Evolutionary conservation across 306 rosid genomes (phyloP), one percentile per base, ranked within the genome.

Genomic region (Glycine latifolia): DNA sequence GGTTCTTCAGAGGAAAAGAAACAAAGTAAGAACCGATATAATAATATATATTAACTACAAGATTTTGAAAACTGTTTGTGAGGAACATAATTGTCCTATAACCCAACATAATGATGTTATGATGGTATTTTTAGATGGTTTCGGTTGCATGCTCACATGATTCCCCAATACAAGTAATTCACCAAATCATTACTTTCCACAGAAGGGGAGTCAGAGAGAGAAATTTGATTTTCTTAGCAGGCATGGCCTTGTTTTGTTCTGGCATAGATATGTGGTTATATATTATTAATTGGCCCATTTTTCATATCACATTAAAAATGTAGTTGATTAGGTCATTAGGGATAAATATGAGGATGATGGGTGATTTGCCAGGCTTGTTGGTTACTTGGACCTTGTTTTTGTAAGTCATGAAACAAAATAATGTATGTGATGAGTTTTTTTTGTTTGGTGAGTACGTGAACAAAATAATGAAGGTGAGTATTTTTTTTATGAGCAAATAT

Each of bases 231-330:
- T 79, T 68, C 54, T 50, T 60, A 48, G 6, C 6, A 85, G 15
- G 82, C 83, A 89, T 87, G 91, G 87, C 89, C 87, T 63, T 26
- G 72, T 71, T 87, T 88, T 89, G 91, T 86, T 83, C 75, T 79
- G 72, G 72, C 84, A 68, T 76, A 70, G 20, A n/a, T 48, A 72
- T 41, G 16, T 41, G 63, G 33, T 54, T 78, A 77, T 58, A 71
- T 26, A 73, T 26, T 71, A 76, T 31, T 53, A 71, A 65, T 73
- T 73, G 14, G 44, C 82, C 73, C 7, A 55, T 75, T 83, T 65
- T 46, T 59, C 1, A 26, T 26, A 67, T 56, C 67, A 9, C 68
- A 77, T 76, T 41, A 59, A 77, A 73, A 14, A 66, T 6, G 75
- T 11, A 80, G 78, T 61, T 60, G 66, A 82, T 74, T 26, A 26